A percentile compares a stretch with the other conserved stretches of the same genome.
These are phyloP conservation scores for Gossypium gossypioides DNA, from an alignment of 441 rosid species.

Conservation along the genomic window DNA sequence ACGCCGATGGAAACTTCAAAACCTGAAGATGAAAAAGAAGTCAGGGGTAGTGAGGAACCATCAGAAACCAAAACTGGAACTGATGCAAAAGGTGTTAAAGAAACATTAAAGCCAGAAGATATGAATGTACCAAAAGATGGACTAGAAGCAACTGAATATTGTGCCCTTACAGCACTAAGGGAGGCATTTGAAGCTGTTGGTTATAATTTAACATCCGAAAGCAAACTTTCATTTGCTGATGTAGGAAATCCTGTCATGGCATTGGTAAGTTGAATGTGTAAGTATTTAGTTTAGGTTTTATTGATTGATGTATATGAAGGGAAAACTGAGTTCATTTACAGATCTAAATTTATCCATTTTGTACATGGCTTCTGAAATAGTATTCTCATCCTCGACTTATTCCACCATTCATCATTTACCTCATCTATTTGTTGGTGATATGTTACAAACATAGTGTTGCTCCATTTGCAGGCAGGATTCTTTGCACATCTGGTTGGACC, in stretches of 20 bases:
- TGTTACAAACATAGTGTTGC: not conserved
- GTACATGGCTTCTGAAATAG: not conserved
- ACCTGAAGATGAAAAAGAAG: slow-evolving; percentile 42
- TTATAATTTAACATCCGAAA: slow-evolving; percentile 49
- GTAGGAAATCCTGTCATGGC: slow-evolving; percentile 96
- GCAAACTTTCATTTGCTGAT: slow-evolving; percentile 68
- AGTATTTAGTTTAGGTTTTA: not conserved
- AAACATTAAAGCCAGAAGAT: slow-evolving; percentile 32
- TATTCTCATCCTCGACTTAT: not conserved
- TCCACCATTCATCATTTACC: not conserved
- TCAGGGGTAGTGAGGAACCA: slow-evolving; percentile 26
- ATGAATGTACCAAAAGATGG: slow-evolving; percentile 29
- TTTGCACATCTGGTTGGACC: slow-evolving; percentile 53
- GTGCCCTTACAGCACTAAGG: slow-evolving; percentile 59
- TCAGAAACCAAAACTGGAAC: slow-evolving; percentile 29
- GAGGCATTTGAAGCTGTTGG: slow-evolving; percentile 91
- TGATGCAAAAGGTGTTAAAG: slow-evolving; percentile 27
- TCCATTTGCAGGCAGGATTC: slow-evolving; percentile 57
- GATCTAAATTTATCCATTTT: not conserved
- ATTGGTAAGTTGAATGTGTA: slow-evolving; percentile 50
- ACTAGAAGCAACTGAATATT: slow-evolving; percentile 34
- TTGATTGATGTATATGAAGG: not conserved
- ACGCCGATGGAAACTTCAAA: slow-evolving; percentile 38
- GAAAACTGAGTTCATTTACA: not conserved
- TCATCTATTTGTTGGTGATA: not conserved